A percentile compares a stretch with the other conserved stretches of the same genome.
Evolutionary conservation across 2,329 filamentous ascomycete species (phyloP).

Genomic region (Penicillium corylophilum): DNA sequence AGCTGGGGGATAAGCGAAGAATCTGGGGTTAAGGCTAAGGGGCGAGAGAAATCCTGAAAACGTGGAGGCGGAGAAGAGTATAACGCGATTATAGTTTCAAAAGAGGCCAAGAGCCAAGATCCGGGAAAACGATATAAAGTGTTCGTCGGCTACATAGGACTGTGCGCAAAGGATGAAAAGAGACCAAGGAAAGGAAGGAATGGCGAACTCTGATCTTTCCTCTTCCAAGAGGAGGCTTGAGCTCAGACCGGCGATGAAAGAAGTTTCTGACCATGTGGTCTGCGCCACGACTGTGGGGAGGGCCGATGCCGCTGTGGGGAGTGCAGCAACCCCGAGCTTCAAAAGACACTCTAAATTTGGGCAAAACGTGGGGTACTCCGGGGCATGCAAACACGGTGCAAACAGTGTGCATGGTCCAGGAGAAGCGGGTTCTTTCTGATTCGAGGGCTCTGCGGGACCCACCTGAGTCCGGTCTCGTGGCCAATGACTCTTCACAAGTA

Average conservation of each 20-base stretch:
- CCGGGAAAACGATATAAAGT: slow-evolving; percentile 22
- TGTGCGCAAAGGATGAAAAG: neutral
- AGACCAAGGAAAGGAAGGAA: slow-evolving; percentile 1
- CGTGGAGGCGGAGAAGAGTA: slow-evolving; percentile 22
- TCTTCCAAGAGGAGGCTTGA: neutral
- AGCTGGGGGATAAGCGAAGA: slow-evolving; percentile 9
- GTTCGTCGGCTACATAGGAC: neutral
- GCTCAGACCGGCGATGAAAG: no score
- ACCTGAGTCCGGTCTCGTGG: neutral
- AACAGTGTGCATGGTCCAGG: slow-evolving; percentile 3
- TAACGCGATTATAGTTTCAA: slow-evolving; percentile 10
- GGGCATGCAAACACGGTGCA: neutral
- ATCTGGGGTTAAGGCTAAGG: slow-evolving; percentile 17
- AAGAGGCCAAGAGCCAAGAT: slow-evolving; percentile 2
- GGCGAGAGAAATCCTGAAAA: slow-evolving; percentile 12
- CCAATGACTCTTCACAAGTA: slow-evolving; percentile 8
- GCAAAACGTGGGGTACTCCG: slow-evolving; percentile 11
- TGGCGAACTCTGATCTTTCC: neutral
- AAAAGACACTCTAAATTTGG: neutral
- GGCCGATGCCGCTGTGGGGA: slow-evolving; percentile 10
- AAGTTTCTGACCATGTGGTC: neutral
- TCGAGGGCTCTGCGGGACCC: slow-evolving; percentile 10
- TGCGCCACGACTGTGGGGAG: slow-evolving; percentile 5
- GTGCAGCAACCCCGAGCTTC: neutral
- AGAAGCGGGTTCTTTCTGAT: slow-evolving; percentile 6